A percentile compares a stretch with the other conserved stretches of the same genome.
phyloP scores from a whole-genome alignment of 2,329 filamentous ascomycete species.

The Paecilomyces variotii region DNA sequence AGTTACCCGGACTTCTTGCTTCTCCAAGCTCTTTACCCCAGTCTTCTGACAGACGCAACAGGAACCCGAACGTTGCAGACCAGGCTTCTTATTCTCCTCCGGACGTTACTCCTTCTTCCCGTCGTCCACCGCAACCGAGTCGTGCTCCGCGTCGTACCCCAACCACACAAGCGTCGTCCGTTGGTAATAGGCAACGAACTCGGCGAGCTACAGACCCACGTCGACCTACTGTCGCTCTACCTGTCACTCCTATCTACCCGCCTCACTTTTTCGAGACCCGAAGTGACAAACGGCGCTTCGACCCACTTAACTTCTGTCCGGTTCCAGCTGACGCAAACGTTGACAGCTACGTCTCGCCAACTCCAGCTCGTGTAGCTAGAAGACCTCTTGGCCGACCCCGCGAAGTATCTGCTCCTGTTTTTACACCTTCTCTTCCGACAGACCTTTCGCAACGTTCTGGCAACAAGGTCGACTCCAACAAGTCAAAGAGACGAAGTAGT shows the following conservation, averaged over 20 bases:
- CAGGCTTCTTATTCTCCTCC: not conserved
- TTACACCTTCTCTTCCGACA: not conserved
- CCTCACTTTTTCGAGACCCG: constrained; percentile 11
- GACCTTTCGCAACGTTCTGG: not conserved
- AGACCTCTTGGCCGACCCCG: not conserved
- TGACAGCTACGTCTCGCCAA: not conserved
- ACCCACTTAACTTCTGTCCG: constrained; percentile 12
- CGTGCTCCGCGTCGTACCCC: constrained; percentile 1
- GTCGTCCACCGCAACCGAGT: constrained; percentile 1
- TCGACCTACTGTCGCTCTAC: not conserved
- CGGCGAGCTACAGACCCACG: not conserved
- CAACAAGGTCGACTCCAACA: not conserved
- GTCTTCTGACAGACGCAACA: not conserved
- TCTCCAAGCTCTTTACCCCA: not conserved
- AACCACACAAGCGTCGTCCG: not conserved
- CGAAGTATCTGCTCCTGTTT: not conserved
- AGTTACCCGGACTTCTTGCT: not conserved
- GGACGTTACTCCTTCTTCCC: not conserved
- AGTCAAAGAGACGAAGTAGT: not conserved
- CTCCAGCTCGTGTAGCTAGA: constrained; percentile 2
- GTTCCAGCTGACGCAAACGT: not conserved
- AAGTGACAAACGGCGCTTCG: constrained; percentile 4
- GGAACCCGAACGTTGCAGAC: not conserved
- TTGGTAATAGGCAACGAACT: not conserved
- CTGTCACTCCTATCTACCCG: not conserved